Evolutionary conservation across 148 eudicot species (phyloP).

Genomic region (Camellia lanceoleosa): DNA sequence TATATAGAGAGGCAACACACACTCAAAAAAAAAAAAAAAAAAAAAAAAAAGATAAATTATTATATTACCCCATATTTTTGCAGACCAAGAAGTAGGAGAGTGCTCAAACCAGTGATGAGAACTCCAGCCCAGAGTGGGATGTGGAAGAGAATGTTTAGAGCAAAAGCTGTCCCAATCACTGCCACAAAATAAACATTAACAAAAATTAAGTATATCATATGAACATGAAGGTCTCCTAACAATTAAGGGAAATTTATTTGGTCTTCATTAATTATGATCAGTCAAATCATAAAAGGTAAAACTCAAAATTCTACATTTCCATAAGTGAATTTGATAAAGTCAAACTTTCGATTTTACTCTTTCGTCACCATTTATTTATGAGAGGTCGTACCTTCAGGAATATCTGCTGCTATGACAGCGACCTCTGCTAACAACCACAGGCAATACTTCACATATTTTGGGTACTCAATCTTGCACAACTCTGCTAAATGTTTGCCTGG

Average conservation of each 20-base stretch:
- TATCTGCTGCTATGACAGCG: slow-evolving; percentile 69
- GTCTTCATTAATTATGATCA: too few relatives aligned
- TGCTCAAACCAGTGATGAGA: slow-evolving; percentile 58
- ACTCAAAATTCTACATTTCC: too few relatives aligned
- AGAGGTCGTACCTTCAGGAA: slow-evolving; percentile 49
- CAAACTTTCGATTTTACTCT: neutral
- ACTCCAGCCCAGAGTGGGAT: slow-evolving; percentile 75
- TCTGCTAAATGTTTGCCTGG: slow-evolving; percentile 64
- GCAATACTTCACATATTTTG: slow-evolving; percentile 42
- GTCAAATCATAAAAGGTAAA: too few relatives aligned
- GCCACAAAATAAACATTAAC: neutral
- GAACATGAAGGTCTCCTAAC: neutral
- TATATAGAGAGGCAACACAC: neutral
- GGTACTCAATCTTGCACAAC: slow-evolving; percentile 66
- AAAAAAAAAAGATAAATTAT: neutral
- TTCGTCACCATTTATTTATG: neutral
- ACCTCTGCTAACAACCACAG: slow-evolving; percentile 67
- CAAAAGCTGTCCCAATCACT: slow-evolving; percentile 78
- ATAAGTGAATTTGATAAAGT: too few relatives aligned
- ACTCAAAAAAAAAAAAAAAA: too few relatives aligned
- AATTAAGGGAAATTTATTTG: too few relatives aligned
- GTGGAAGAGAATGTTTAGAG: slow-evolving; percentile 53
- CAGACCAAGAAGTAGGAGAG: slow-evolving; percentile 64
- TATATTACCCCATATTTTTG: slow-evolving; percentile 62
- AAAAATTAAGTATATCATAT: neutral